phyloP scores from a whole-genome alignment of 1,139 yeast species.

The Hyphopichia buzzinii region DNA sequence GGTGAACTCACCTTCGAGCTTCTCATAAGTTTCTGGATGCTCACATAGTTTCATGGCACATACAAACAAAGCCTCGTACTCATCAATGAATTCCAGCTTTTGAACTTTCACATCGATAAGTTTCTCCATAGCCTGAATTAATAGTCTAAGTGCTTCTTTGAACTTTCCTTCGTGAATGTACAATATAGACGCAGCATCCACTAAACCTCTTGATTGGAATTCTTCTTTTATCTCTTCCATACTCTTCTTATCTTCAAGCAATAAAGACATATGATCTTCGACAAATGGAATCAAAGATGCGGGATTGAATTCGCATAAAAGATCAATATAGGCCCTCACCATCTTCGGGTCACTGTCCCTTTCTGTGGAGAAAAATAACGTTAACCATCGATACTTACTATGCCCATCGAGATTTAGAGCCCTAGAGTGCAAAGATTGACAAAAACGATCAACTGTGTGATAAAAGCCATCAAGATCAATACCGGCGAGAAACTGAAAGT shows the following conservation, averaged over 20 bases:
- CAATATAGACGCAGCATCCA: constrained; percentile 33
- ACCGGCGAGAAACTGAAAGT: constrained; percentile 37
- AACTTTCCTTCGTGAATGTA: constrained; percentile 19
- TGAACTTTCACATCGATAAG: constrained; percentile 13
- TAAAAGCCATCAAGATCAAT: constrained; percentile 38
- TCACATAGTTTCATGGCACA: constrained; percentile 37
- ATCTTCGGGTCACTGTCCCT: constrained; percentile 11
- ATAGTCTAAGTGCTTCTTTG: constrained; percentile 25
- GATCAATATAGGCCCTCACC: constrained; percentile 27
- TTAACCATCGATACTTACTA: constrained; percentile 26
- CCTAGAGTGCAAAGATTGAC: constrained; percentile 37
- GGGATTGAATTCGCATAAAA: constrained; percentile 20
- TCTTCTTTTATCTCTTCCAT: constrained; percentile 14
- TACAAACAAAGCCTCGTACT: constrained; percentile 29
- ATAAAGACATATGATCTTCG: constrained; percentile 11
- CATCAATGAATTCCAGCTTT: constrained; percentile 6
- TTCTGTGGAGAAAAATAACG: constrained; percentile 13
- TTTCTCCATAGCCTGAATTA: constrained; percentile 19
- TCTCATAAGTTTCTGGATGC: constrained; percentile 13
- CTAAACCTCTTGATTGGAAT: constrained; percentile 24
- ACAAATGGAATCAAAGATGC: constrained; percentile 16
- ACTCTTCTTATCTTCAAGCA: constrained; percentile 15
- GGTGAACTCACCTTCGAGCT: constrained; percentile 16
- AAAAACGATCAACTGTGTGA: constrained; percentile 30
- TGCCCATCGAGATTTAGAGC: constrained; percentile 28